phyloP scores from a whole-genome alignment of 129 eudicot genomes.

The Artemisia tridentata region DNA sequence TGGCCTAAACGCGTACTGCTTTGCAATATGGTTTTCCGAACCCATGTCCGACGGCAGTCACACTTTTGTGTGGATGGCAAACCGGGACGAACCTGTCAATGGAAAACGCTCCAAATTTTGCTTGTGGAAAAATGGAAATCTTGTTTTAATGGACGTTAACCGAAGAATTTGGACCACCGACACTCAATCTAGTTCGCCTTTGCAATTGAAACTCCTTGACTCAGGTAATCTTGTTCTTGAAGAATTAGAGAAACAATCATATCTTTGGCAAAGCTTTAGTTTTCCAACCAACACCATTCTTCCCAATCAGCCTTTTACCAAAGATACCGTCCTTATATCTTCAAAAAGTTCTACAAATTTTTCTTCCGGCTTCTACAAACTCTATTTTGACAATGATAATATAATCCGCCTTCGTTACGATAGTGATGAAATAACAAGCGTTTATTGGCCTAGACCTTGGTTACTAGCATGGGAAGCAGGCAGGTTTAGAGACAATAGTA shows the following conservation, averaged over 20 bases:
- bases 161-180: neutral
- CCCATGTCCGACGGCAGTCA: neutral
- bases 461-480: neutral
- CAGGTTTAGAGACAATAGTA: neutral
- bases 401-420: neutral
- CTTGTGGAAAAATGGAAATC: neutral
- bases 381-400: neutral
- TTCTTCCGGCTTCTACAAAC: neutral
- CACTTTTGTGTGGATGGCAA: conserved; percentile 10
- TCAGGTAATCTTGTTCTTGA: conserved; percentile 7
- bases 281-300: conserved; percentile 3
- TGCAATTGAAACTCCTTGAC: neutral
- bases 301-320: conserved; percentile 2
- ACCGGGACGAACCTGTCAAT: neutral
- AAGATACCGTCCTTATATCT: neutral
- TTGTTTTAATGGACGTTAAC: neutral
- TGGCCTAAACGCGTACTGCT: neutral
- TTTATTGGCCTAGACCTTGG: conserved; percentile 3
- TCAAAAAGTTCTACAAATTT: neutral
- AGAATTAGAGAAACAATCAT: neutral
- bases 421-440: neutral
- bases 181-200: neutral
- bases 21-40: conserved; percentile 2
- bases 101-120: neutral
- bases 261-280: neutral